Evolutionary conservation across 345 rosid genomes (phyloP).

Genomic region (Aurinia saxatilis): DNA sequence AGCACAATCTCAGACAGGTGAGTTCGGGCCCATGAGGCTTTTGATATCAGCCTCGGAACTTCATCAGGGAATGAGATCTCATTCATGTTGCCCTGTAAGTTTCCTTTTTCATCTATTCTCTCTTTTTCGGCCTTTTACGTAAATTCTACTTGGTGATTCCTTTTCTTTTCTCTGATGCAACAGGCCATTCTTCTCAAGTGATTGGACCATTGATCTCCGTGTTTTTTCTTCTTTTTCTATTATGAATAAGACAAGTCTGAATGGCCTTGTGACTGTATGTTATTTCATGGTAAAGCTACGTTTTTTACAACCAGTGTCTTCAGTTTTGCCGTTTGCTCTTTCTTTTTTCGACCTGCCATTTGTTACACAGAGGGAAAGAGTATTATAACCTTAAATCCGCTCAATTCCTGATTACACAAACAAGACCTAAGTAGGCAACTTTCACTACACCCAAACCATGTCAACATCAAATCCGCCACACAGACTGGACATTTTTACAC

Average conservation of each 20-base stretch:
- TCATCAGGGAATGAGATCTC: conserved; percentile 62
- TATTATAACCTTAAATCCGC: no score
- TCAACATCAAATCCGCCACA: not conserved
- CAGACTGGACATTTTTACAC: not conserved
- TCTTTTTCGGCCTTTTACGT: not conserved
- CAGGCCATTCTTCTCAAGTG: conserved; percentile 40
- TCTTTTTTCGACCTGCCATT: no score
- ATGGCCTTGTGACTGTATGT: no score
- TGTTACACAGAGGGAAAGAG: no score
- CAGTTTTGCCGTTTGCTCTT: no score
- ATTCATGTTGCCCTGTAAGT: conserved; percentile 84
- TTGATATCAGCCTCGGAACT: conserved; percentile 63
- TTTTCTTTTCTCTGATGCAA: no score
- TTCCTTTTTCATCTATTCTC: not conserved
- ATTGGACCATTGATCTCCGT: conserved; percentile 26
- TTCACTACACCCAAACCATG: no score
- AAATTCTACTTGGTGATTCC: not conserved
- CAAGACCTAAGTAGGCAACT: no score
- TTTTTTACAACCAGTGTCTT: no score
- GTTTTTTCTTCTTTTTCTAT: no score
- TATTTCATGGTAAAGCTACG: no score
- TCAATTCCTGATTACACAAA: no score
- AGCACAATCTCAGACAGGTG: conserved; percentile 60
- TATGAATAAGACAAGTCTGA: not conserved
- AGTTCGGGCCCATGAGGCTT: conserved; percentile 69